Evolutionary conservation across 1,284 basidiomycete genomes (phyloP).

Genomic region (Rhizopogon parksii): DNA sequence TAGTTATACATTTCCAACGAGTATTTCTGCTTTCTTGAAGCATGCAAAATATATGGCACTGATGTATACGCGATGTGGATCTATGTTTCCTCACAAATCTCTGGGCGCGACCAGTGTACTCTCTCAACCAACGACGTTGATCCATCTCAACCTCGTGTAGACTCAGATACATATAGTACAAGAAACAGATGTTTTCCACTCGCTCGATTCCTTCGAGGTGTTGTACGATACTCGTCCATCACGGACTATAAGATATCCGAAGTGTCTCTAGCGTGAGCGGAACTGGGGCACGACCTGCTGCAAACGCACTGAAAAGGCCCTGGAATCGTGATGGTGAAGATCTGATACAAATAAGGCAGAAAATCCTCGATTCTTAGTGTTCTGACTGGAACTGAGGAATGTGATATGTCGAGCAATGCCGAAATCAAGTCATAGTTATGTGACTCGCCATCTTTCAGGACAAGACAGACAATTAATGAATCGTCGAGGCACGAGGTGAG

Average conservation of each 20-base stretch:
- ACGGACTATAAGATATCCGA: background rate
- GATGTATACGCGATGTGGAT: background rate
- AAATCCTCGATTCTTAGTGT: background rate
- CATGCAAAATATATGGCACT: background rate
- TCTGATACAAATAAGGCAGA: background rate
- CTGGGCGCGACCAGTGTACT: background rate
- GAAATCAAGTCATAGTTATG: background rate
- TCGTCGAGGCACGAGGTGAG: background rate
- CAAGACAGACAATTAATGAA: background rate
- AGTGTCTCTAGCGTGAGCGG: background rate
- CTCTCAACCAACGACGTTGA: background rate
- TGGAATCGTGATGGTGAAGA: background rate
- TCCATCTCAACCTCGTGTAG: background rate
- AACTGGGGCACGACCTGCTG: background rate
- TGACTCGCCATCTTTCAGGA: background rate
- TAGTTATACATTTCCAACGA: too few species aligned
- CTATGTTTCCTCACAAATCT: background rate
- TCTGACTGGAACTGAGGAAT: background rate
- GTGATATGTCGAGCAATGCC: background rate
- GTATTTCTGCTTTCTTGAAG: background rate
- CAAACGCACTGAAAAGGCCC: background rate
- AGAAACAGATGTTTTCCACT: background rate
- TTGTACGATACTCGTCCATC: too few species aligned
- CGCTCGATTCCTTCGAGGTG: background rate
- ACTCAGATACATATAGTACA: background rate